These are phyloP conservation scores for Calocybe indica DNA, from an alignment of 768 basidiomycete species.

Conservation along the genomic window DNA sequence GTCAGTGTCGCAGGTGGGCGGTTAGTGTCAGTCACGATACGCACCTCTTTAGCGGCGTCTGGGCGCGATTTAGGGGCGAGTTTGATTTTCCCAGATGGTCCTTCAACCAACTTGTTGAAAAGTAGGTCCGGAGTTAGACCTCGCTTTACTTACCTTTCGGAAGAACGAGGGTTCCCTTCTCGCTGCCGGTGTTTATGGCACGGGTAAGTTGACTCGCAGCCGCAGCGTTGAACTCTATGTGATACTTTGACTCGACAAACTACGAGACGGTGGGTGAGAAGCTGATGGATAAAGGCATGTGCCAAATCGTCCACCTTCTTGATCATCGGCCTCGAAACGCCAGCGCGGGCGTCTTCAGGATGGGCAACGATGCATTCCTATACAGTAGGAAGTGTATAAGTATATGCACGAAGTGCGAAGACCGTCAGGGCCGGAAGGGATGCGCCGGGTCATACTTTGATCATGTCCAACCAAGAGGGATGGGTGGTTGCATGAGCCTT, in stretches of 20 bases:
- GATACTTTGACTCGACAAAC: slow-evolving; percentile 83
- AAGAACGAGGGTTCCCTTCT: slow-evolving; percentile 42
- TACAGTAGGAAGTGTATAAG: slow-evolving; percentile 9
- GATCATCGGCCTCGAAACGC: slow-evolving; percentile 77
- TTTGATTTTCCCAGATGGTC: slow-evolving; percentile 31
- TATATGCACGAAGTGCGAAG: slow-evolving; percentile 18
- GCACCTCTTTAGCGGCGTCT: slow-evolving; percentile 52
- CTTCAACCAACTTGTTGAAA: slow-evolving; percentile 10
- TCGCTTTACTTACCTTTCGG: slow-evolving; percentile 35
- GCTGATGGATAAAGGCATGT: slow-evolving; percentile 7
- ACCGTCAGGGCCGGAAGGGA: slow-evolving; percentile 24
- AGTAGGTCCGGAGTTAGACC: not conserved
- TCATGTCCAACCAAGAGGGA: slow-evolving; percentile 75
- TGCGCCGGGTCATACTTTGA: slow-evolving; percentile 46
- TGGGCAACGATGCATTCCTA: slow-evolving; percentile 70
- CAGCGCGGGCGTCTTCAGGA: slow-evolving; percentile 63
- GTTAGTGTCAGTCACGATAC: slow-evolving; percentile 4
- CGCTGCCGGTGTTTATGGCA: slow-evolving; percentile 59
- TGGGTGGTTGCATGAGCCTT: slow-evolving; percentile 40
- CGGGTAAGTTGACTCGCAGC: slow-evolving; percentile 74
- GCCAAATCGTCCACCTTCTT: slow-evolving; percentile 53
- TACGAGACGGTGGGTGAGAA: slow-evolving; percentile 22
- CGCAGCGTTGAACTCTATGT: slow-evolving; percentile 67
- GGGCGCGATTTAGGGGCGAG: slow-evolving; percentile 51
- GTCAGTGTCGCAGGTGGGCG: slow-evolving; percentile 1